Base-by-base conservation (phyloP, 1,284 basidiomycete genomes). In the Malassezia dermatis region DNA sequence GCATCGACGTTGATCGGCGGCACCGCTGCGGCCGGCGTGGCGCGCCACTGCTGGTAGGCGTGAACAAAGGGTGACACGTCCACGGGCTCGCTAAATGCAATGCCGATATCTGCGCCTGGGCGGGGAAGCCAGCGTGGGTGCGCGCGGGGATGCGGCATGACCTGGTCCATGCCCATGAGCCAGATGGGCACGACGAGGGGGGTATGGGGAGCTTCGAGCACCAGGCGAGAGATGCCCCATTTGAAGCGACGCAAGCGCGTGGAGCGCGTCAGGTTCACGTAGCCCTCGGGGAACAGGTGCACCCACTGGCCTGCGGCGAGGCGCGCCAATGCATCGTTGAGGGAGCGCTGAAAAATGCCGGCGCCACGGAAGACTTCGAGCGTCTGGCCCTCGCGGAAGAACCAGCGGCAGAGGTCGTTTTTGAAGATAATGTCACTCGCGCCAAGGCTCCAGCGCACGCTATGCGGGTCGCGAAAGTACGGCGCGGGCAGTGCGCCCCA, bases 361-460 rank as follows among this genome's bases (percentile, higher is more conserved):
- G 81, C 80, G 7, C 90, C 91, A 42, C 93, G 81, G 67, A 89
- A 84, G 0, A 90, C 96, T 75, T 94, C 88, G 57, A 96, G 81
- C 13, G 93, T 90, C 76, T 96, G 93, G 2, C 93, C 93, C 12
- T 83, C 80, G 37, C 82, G 79, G 75, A 98, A 96, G 79, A 96
- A 94, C 45, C 42, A 42, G 32, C 57, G 84, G 76, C 86, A 63
- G 12, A 66, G 27, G 2, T 62, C 83, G 76, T 90, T 94, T 7
- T 87, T 95, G 77, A 96, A 98, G 80, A 95, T 86, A 69, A 98
- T 85, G 62, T 98, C 93, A 17, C 86, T 85, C 1, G 93, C 91
- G 51, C 87, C 88, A 13, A 89, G 79, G 3, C 86, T 84, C 88
- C 89, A 93, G 50, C 89, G 80, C 26, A 81, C 86, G 28, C 80